Conservation (phyloP, 805 yeast genomes). For the Cyberlindnera sargentensis region DNA sequence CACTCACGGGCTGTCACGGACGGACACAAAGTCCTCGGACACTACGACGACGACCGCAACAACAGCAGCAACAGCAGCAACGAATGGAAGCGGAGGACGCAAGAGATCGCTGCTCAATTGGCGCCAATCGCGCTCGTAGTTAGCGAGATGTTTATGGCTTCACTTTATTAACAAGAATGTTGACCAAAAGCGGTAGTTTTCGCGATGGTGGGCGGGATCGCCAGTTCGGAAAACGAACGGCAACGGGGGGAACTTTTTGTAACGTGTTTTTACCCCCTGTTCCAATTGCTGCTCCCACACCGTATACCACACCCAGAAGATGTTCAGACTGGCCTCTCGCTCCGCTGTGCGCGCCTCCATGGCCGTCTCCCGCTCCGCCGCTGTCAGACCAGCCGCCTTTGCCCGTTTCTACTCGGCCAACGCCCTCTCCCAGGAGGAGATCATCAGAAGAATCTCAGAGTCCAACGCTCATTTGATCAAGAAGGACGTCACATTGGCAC, state of each 20-base stretch:
- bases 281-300: too few relatives aligned
- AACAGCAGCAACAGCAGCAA: constrained; percentile 10
- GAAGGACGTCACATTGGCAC: constrained; percentile 38
- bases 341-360: constrained; percentile 32
- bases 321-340: constrained; percentile 48
- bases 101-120: constrained; percentile 27
- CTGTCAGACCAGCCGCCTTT: constrained; percentile 23
- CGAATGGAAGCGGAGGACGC: constrained; percentile 12
- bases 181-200: constrained; percentile 1
- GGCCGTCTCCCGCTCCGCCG: constrained; percentile 13
- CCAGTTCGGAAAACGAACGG: too few relatives aligned
- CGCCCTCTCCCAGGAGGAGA: constrained; percentile 69
- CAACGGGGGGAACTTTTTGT: too few relatives aligned
- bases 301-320: constrained; percentile 12
- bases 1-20: constrained; percentile 9
- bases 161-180: too few relatives aligned
- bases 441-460: constrained; percentile 72
- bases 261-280: too few relatives aligned
- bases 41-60: constrained; percentile 15
- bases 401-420: constrained; percentile 51
- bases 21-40: constrained; percentile 24
- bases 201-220: too few relatives aligned
- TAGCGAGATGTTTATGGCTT: too few relatives aligned
- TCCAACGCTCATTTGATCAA: constrained; percentile 65
- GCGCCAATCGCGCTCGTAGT: constrained; percentile 24